These are phyloP conservation scores for Saturnispora silvae DNA, from an alignment of 805 yeast species.

Conservation along the genomic window DNA sequence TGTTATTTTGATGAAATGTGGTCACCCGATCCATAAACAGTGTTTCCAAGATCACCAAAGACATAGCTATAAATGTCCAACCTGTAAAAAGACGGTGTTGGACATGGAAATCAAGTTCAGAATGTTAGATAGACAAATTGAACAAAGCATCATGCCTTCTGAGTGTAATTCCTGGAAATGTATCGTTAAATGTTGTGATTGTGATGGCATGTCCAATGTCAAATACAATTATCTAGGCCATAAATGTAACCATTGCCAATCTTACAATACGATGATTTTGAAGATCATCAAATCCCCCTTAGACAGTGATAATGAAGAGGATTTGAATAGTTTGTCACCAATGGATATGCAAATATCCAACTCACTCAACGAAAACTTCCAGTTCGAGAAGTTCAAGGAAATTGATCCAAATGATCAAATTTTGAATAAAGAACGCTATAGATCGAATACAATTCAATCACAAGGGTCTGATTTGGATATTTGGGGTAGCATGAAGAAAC, in stretches of 20 bases:
- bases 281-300: conserved; percentile 57
- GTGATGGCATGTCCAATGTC: conserved; percentile 70
- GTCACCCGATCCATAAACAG: conserved; percentile 82
- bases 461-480: conserved; percentile 5
- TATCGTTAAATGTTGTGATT: conserved; percentile 73
- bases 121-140: conserved; percentile 74
- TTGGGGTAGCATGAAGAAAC: background rate
- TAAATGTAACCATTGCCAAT: conserved; percentile 76
- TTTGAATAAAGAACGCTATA: background rate
- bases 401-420: no score
- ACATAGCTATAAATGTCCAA: conserved; percentile 83
- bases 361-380: conserved; percentile 26
- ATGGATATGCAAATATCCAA: conserved; percentile 14
- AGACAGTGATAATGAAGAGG: conserved; percentile 6
- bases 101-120: conserved; percentile 87
- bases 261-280: conserved; percentile 76
- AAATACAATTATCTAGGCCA: conserved; percentile 77
- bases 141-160: conserved; percentile 64
- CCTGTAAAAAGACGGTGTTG: conserved; percentile 73
- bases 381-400: conserved; percentile 19
- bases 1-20: conserved; percentile 88
- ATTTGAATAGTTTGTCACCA: conserved; percentile 14
- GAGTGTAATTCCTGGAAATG: conserved; percentile 73
- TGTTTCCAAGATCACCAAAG: conserved; percentile 78
- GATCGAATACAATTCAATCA: conserved; percentile 1